These are phyloP conservation scores for Solanum chacoense DNA, from an alignment of 305 asterid species.

Conservation along the genomic window DNA sequence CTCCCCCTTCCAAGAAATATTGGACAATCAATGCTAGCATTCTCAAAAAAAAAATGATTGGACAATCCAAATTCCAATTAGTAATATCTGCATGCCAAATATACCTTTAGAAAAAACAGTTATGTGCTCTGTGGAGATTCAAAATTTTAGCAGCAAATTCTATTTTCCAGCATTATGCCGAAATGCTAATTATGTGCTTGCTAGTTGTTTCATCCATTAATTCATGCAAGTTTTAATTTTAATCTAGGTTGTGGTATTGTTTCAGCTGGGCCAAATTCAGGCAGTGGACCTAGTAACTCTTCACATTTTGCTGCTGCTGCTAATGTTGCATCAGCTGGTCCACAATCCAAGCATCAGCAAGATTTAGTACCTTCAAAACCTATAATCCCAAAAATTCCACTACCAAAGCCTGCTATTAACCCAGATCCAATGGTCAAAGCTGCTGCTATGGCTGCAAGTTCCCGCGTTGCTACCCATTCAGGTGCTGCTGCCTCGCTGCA, in stretches of 20 bases:
- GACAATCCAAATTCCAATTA: neutral
- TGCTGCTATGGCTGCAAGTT: slow-evolving; percentile 77
- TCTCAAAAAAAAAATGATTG: neutral
- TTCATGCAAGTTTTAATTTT: neutral
- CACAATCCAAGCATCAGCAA: slow-evolving; percentile 32
- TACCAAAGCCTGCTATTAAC: slow-evolving; percentile 22
- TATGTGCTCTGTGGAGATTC: neutral
- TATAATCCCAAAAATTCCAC: slow-evolving; percentile 26
- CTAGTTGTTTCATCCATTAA: neutral
- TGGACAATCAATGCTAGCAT: neutral
- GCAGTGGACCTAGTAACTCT: slow-evolving; percentile 4
- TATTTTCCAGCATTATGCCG: neutral
- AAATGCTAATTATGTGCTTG: neutral
- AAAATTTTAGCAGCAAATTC: neutral
- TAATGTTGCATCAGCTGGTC: slow-evolving; percentile 20
- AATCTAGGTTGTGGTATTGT: slow-evolving; percentile 3
- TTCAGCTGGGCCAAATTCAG: slow-evolving; percentile 10
- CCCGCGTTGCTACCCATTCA: slow-evolving; percentile 56
- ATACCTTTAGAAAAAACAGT: neutral
- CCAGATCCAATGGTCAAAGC: slow-evolving; percentile 69
- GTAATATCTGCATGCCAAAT: neutral
- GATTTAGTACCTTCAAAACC: slow-evolving; percentile 34
- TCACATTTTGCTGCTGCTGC: slow-evolving; percentile 10
- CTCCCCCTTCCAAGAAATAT: neutral
- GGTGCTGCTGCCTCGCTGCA: slow-evolving; percentile 57